These are phyloP conservation scores for Tripterygium wilfordii DNA, from an alignment of 177 flowering plant species.

Conservation along the genomic window DNA sequence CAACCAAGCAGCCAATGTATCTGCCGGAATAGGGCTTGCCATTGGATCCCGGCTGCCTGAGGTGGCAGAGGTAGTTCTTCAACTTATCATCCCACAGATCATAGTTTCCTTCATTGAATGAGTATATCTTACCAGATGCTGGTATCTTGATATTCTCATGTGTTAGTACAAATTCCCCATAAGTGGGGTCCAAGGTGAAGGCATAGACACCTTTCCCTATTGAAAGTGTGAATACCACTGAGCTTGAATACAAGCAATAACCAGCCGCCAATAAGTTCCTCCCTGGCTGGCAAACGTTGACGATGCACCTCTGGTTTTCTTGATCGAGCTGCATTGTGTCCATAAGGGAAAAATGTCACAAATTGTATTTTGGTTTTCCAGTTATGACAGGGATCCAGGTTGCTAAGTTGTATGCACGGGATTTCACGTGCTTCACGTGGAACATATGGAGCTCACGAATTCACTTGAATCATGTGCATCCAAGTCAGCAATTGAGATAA, in stretches of 20 bases:
- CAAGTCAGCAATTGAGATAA: too few relatives aligned
- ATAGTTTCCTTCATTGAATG: slow-evolving; percentile 84
- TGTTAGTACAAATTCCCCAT: slow-evolving; percentile 72
- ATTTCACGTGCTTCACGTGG: too few relatives aligned
- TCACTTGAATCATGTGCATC: too few relatives aligned
- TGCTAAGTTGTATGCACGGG: too few relatives aligned
- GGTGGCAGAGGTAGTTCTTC: slow-evolving; percentile 63
- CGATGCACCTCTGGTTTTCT: slow-evolving; percentile 44
- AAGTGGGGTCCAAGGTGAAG: slow-evolving; percentile 73
- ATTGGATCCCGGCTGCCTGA: slow-evolving; percentile 58
- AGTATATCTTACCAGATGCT: slow-evolving; percentile 58
- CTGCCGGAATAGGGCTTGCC: slow-evolving; percentile 75
- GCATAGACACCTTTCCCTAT: slow-evolving; percentile 68
- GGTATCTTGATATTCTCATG: slow-evolving; percentile 69
- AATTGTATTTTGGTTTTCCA: too few relatives aligned
- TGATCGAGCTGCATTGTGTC: slow-evolving; percentile 39
- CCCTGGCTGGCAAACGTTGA: slow-evolving; percentile 75
- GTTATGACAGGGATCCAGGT: too few relatives aligned
- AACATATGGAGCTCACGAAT: too few relatives aligned
- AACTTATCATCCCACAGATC: slow-evolving; percentile 73
- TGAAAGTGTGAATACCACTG: slow-evolving; percentile 60
- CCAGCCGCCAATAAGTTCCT: slow-evolving; percentile 74
- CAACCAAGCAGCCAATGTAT: slow-evolving; percentile 75
- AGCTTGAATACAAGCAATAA: slow-evolving; percentile 85
- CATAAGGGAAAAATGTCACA: background rate